Conservation (phyloP, 1,284 basidiomycete species). For the Pseudozyma pruni region DNA sequence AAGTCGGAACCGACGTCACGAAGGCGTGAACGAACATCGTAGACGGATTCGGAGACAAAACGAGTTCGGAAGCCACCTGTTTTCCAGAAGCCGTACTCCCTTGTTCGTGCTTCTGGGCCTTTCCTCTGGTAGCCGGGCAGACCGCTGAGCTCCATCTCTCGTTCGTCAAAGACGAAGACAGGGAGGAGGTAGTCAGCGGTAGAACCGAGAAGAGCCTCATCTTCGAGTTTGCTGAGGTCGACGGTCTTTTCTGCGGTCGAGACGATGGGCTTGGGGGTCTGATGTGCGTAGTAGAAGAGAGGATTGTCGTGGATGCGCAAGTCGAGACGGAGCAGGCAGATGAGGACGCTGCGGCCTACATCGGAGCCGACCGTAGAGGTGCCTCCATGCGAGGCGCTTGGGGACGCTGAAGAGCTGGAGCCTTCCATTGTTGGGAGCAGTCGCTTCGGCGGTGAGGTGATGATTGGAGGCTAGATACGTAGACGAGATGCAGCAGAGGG, state of each 20-base stretch:
- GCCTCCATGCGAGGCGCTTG: conserved; percentile 28
- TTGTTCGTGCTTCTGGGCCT: conserved; percentile 66
- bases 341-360: conserved; percentile 43
- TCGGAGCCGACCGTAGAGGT: conserved; percentile 31
- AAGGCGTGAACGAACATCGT: conserved; percentile 70
- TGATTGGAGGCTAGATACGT: background rate
- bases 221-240: conserved; percentile 45
- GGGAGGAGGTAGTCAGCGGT: conserved; percentile 71
- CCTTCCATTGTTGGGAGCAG: conserved; percentile 12
- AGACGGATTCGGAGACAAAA: conserved; percentile 72
- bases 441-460: background rate
- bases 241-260: conserved; percentile 36
- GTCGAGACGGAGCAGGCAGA: conserved; percentile 60
- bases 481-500: background rate
- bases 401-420: conserved; percentile 28
- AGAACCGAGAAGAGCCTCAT: conserved; percentile 55
- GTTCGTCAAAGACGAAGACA: conserved; percentile 72
- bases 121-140: conserved; percentile 69
- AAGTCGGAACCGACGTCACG: conserved; percentile 70
- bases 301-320: conserved; percentile 71
- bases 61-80: conserved; percentile 69
- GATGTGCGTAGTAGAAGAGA: conserved; percentile 68
- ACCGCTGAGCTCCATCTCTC: conserved; percentile 71
- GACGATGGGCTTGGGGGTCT: conserved; percentile 41
- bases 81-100: conserved; percentile 71